Evolutionary conservation across 345 rosid genomes (phyloP), one percentile per base, ranked within the genome.

Genomic region (Brassica juncea): DNA sequence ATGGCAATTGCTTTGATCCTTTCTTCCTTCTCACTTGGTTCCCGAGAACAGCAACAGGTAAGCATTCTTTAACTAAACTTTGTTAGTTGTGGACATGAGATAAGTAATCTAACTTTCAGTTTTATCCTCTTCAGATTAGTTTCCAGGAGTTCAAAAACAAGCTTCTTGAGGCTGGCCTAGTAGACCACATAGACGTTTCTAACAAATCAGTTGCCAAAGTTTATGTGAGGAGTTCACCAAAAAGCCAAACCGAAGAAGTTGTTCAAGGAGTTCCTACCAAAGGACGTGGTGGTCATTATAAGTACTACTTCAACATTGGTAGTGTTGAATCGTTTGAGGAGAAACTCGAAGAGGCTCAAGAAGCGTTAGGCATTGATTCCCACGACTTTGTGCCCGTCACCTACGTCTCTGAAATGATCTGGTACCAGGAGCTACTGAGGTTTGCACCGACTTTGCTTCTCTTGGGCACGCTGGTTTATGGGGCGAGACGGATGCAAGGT

Each of bases 181-280:
- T 94, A 71, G 98, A 94, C 83, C 97, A 78, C 84, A 87, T 94
- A 37, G 94, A 91, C 80, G 91, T 94, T 75, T 87, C 96, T 44
- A 90, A 93, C 71, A 93, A 94, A 82, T 87, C 93, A 71, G 94
- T 93, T 31, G 99, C 97, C 8, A 94, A 93, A 84, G 93, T 94
- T 35, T 91, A 80, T 80, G 94, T 90, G 31, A 86, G 87, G 84
- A 84, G 72, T 69, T 78, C 89, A 44, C 86, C 88, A 0, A 70
- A 65, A 54, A 86, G 32, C 83, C 86, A 74, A 82, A 84, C 35
- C 37, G 89, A 84, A 58, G 88, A 85, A 65, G 68, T 39, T 66
- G 73, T 87, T 55, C 88, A 86, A 74, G 87, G 77, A 66, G 68
- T 82, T 37, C 81, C 86, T 81, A 72, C 82, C 5, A 87, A 80